phyloP scores from a whole-genome alignment of 352 stramenopile species.

The Globisporangium perplexum region DNA sequence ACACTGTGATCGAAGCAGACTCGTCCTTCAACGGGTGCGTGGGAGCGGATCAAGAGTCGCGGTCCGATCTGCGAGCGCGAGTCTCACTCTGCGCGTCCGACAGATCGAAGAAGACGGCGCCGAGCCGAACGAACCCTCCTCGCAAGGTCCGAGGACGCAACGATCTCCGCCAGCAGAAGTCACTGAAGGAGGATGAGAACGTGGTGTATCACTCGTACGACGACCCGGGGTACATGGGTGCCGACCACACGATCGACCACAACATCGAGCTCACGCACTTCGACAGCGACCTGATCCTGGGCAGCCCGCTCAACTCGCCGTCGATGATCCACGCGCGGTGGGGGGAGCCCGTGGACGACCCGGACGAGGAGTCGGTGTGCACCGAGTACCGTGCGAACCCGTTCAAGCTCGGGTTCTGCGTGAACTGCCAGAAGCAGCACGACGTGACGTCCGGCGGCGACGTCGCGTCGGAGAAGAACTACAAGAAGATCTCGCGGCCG shows the following conservation, averaged over 20 bases:
- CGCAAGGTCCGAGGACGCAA: slow-evolving; percentile 22
- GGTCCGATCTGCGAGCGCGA: no score
- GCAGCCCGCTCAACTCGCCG: slow-evolving; percentile 65
- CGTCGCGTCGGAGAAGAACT: slow-evolving; percentile 64
- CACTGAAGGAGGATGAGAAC: slow-evolving; percentile 21
- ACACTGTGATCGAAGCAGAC: slow-evolving; percentile 20
- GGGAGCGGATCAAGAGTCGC: no score
- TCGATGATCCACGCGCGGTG: slow-evolving; percentile 82
- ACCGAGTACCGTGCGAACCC: slow-evolving; percentile 77
- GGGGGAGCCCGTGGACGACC: slow-evolving; percentile 77
- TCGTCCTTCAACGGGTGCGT: slow-evolving; percentile 10
- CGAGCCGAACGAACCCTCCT: slow-evolving; percentile 2
- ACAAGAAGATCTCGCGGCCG: slow-evolving; percentile 77
- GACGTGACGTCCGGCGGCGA: slow-evolving; percentile 68
- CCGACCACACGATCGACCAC: slow-evolving; percentile 34
- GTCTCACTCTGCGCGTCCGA: not conserved
- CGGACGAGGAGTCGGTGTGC: slow-evolving; percentile 77
- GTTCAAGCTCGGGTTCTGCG: slow-evolving; percentile 85
- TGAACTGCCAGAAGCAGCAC: slow-evolving; percentile 89
- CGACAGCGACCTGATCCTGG: slow-evolving; percentile 74
- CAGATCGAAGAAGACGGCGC: not conserved
- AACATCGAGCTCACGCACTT: slow-evolving; percentile 61
- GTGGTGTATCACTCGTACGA: slow-evolving; percentile 76
- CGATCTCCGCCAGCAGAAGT: slow-evolving; percentile 18
- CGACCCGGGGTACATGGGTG: slow-evolving; percentile 60